Evolutionary conservation across 164 flowering plant species (phyloP), one percentile per base, ranked within the genome.

Genomic region (Vitis riparia): DNA sequence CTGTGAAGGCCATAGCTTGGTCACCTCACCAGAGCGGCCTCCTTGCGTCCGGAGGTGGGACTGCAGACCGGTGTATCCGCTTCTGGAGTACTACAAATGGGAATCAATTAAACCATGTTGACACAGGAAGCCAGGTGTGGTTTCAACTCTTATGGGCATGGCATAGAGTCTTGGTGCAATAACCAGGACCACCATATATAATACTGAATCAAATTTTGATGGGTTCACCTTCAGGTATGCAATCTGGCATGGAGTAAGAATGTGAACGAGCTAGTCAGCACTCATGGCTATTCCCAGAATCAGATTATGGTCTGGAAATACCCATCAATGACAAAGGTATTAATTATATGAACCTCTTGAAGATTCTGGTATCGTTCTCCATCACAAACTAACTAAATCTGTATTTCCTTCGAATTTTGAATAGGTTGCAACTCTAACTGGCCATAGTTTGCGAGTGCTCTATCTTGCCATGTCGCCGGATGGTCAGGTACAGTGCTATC

Each of bases 41-140:
- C 73, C 90, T 96, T 65, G 98, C 92, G n/a, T 96, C 99, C n/a
- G 99, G 99, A 55, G 99, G 99, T 63, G 99, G 99, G 69, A 96
- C 99, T 49, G 98, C 99, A 55, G 99, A 96, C 72, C 76, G 99
- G 37, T 91, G 97, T 71, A 96, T 96, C 73, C 97, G 99, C 68
- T 91, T 93, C 76, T 96, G 99, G 99, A 96, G 88, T 79, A 96
- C 98, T 11, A 71, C 97, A 37, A 96, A 81, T 48, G 97, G 98
- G 27, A 89, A 87, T 77, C 95, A 90, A 55, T 56, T 93, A 59
- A 89, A 89, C 76, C 76, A 80, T 70, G 71, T 92, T 2, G 99
- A 96, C 81, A 96, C 99, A 5, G 97, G 97, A 27, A 96, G 98
- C 78, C 99, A 95, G 97, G 98, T 91, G 56, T 55, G 9, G 9